Base-by-base conservation (phyloP, 73 alveolate species). In the Loxodes magnus region DNA sequence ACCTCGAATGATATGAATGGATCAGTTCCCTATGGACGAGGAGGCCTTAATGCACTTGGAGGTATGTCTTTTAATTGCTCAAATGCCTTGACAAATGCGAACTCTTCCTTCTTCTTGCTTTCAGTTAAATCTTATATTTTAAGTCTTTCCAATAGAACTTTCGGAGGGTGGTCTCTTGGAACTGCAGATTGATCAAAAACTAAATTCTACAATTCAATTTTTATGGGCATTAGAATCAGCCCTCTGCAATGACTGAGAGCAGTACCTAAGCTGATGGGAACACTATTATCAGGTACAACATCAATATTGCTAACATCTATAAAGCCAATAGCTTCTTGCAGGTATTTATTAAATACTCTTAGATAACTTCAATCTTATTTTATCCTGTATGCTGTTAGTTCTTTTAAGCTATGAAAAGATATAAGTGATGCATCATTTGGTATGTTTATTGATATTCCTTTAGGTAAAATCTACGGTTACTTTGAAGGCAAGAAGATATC, bases 1-100 rank as follows among this genome's bases (percentile, higher is more conserved):
- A 90, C 87, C 51, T 86, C 87, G 61, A 93, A 93, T 35, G 97
- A 88, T 22, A 93, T 52, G 72, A 84, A 91, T 26, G 99, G 99
- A 38, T 93, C 98, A 5, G 93, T 77, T 33, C 96, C 96, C 38
- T 67, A 43, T 14, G 96, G 96, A 48, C 73, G 74, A 29, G 59
- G 81, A 2, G 97, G 97, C 31, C 97, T 48, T 14, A 86, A 56
- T 4, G 46, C 44, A 5, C 94, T 76, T 3, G 82, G 51, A 30
- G 84, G 85, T 30, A 84, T 35, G 37, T 80, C 84, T 43, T 79
- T 78, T 42, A 84, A 74, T 74, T 88, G 77, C 53, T 88, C 93
- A 54, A 55, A 76, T 4, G 96, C 94, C 55, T 81, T 79, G 9
- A 72, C 46, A 54, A 75, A 85, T 57, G 75, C 53, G 62, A 36